A percentile compares a stretch with the other conserved stretches of the same genome.
These are phyloP conservation scores for Phaseolus lunatus DNA, from an alignment of 306 rosid species.

Conservation along the genomic window DNA sequence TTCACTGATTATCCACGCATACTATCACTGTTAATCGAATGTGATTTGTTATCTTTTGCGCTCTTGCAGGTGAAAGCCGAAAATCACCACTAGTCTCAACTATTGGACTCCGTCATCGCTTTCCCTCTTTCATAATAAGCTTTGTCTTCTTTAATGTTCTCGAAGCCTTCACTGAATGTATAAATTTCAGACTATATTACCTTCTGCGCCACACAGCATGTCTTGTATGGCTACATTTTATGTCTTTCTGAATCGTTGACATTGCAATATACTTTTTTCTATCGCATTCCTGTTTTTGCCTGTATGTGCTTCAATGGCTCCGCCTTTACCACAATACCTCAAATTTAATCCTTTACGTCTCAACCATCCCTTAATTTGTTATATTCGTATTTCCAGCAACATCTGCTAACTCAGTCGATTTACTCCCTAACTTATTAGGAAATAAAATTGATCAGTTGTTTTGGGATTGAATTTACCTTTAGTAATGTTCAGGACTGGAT, in stretches of 20 bases:
- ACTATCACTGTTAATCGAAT: not conserved
- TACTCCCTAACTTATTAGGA: not conserved
- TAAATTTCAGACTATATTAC: conserved; percentile 15
- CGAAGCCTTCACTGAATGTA: conserved; percentile 28
- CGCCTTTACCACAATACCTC: not conserved
- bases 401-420: not conserved
- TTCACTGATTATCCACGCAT: not conserved
- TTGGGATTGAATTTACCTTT: not conserved
- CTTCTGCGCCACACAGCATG: not conserved
- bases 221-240: conserved; percentile 27
- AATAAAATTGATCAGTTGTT: not conserved
- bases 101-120: conserved; percentile 20
- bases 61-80: conserved; percentile 51
- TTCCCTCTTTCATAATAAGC: conserved; percentile 8
- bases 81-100: conserved; percentile 42
- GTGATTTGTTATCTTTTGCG: too few species aligned
- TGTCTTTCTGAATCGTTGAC: conserved; percentile 15
- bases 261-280: not conserved
- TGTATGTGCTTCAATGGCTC: too few species aligned
- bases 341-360: not conserved
- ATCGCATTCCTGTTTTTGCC: not conserved
- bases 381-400: not conserved
- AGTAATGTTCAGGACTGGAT: not conserved
- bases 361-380: not conserved
- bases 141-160: conserved; percentile 18